phyloP scores from a whole-genome alignment of 1,139 yeast species.

The Nakaseomyces glabratus region DNA sequence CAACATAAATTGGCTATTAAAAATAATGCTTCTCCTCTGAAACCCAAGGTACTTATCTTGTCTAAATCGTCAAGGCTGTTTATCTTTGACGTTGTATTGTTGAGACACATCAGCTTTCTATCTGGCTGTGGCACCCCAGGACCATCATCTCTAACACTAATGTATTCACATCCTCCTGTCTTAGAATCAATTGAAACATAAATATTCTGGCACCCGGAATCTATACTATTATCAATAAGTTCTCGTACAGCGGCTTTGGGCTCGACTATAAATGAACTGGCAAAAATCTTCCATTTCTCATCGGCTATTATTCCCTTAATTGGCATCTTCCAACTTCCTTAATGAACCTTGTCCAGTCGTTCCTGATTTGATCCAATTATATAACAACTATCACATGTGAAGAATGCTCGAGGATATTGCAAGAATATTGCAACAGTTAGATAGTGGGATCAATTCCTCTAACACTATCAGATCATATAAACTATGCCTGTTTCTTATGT shows the following conservation, averaged over 20 bases:
- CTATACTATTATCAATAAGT: slow-evolving; percentile 61
- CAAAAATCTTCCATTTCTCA: slow-evolving; percentile 14
- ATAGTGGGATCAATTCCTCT: no score
- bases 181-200: slow-evolving; percentile 49
- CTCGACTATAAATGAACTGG: slow-evolving; percentile 24
- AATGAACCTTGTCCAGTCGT: no score
- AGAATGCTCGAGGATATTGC: no score
- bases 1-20: slow-evolving; percentile 42
- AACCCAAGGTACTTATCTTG: slow-evolving; percentile 45
- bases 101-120: slow-evolving; percentile 41
- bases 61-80: slow-evolving; percentile 36
- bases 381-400: no score
- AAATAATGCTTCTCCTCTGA: slow-evolving; percentile 64
- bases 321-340: no score
- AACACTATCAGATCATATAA: no score
- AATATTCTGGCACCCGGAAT: slow-evolving; percentile 48
- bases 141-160: slow-evolving; percentile 62
- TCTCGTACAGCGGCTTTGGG: slow-evolving; percentile 48
- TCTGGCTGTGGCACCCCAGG: slow-evolving; percentile 46
- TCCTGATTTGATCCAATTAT: no score
- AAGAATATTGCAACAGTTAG: no score
- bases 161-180: slow-evolving; percentile 44
- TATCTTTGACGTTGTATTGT: slow-evolving; percentile 58
- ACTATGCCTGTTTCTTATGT: no score
- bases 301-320: slow-evolving; percentile 10